These are phyloP conservation scores for Yamadazyma sp. DNA, from an alignment of 805 yeast species.

Conservation along the genomic window DNA sequence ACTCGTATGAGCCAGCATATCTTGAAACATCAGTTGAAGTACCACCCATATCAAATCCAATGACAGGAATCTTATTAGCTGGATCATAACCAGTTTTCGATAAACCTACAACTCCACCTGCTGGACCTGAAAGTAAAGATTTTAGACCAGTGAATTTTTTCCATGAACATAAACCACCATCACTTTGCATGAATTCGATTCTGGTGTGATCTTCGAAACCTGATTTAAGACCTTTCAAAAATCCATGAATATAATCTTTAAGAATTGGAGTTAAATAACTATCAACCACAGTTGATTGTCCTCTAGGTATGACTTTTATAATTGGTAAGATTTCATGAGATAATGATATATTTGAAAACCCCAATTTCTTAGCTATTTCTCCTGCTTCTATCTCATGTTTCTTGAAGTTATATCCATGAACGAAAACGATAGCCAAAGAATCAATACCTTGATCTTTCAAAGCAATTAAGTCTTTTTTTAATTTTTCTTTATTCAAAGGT, in stretches of 20 bases:
- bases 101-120: constrained; percentile 24
- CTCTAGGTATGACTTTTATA: constrained; percentile 73
- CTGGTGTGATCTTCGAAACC: constrained; percentile 31
- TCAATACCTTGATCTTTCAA: constrained; percentile 59
- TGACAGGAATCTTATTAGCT: constrained; percentile 56
- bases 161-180: constrained; percentile 21
- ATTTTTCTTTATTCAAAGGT: constrained; percentile 44
- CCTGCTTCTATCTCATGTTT: constrained; percentile 52
- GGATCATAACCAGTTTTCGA: constrained; percentile 19
- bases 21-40: constrained; percentile 85
- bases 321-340: constrained; percentile 72
- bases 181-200: constrained; percentile 21
- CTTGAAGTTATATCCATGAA: constrained; percentile 73
- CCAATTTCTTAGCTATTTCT: constrained; percentile 56
- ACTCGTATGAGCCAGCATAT: constrained; percentile 66
- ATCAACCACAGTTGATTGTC: constrained; percentile 77
- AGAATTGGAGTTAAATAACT: constrained; percentile 82
- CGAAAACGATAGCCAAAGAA: constrained; percentile 68
- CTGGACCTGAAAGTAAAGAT: constrained; percentile 21
- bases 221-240: constrained; percentile 59
- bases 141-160: constrained; percentile 17
- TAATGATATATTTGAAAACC: constrained; percentile 66
- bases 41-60: constrained; percentile 92
- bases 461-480: constrained; percentile 40
- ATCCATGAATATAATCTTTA: constrained; percentile 57